Conservation (phyloP, 352 stramenopile genomes). For the Globisporangium cederbergense region DNA sequence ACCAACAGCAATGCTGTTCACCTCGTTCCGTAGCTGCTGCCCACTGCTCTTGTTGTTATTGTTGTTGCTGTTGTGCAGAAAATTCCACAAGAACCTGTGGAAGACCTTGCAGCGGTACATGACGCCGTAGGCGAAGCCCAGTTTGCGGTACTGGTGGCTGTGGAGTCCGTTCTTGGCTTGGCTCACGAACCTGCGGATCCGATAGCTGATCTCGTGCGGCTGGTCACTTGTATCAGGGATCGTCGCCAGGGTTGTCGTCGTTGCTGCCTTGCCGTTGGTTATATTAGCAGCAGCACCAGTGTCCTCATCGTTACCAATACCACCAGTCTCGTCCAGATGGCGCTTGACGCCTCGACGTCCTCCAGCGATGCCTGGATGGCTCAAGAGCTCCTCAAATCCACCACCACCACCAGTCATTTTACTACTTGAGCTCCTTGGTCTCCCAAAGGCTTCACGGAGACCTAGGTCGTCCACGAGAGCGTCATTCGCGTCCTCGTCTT, state of each 20-base stretch:
- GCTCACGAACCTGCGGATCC: conserved; percentile 63
- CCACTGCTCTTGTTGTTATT: conserved; percentile 11
- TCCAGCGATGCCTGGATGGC: neutral
- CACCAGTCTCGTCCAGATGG: neutral
- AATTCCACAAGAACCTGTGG: conserved; percentile 70
- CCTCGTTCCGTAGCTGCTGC: conserved; percentile 30
- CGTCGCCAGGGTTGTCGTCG: neutral
- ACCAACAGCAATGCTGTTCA: conserved; percentile 35
- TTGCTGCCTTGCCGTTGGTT: neutral
- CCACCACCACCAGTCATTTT: neutral
- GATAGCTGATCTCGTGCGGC: conserved; percentile 57
- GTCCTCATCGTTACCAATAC: neutral
- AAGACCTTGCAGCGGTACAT: conserved; percentile 83
- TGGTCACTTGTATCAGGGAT: neutral
- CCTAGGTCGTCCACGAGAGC: neutral
- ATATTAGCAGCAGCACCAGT: neutral
- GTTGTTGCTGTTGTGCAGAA: conserved; percentile 44
- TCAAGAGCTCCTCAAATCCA: neutral
- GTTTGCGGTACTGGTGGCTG: conserved; percentile 64
- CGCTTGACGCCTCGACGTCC: conserved; percentile 1
- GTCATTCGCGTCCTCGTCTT: conserved; percentile 22
- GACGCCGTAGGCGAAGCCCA: conserved; percentile 77
- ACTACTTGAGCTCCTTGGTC: neutral
- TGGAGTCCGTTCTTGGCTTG: conserved; percentile 53
- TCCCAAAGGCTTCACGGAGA: neutral